Base-by-base conservation (phyloP, 106 monocot genomes). In the Apostasia shenzhenica region DNA sequence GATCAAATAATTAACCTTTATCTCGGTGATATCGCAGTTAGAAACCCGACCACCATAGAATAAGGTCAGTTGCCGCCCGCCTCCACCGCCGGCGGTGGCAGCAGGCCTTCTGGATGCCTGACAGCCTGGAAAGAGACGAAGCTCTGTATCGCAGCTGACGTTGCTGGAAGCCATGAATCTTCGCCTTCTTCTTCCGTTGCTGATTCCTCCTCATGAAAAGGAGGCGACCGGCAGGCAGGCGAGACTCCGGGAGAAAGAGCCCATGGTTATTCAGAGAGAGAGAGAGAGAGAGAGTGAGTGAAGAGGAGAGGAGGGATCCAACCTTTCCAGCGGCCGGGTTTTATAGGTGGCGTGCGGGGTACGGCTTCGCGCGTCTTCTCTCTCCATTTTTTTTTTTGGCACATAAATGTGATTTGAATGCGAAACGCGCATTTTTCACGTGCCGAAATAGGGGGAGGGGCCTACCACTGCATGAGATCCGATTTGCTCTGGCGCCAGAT, bases 1-100 rank as follows among this genome's bases (percentile, higher is more conserved):
- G 26, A 26, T 46, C 13, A 8, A 8, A n/a, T 14, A 66, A 66
- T 48, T 6, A 56, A 70, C 71, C 71, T 71, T 58, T 40, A 71
- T 48, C 59, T 71, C 71, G 3, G 71, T 71, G 45, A 60, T 59
- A 38, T 71, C 71, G 12, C 59, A 50, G 49, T 49, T 49, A 14
- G 48, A 59, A 13, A 50, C 59, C 8, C 46, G 58, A 2, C 71
- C 71, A 26, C 49, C 49, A 41, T 71, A 60, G 14, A 71, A 49
- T 11, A 71, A 5, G 46, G 57, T 71, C 5, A 71, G 48, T 1
- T 71, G 54, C 39, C 45, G 55, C 57, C 48, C 57, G 46, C 42
- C 9, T 4, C 45, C 62, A 8, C 41, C 41, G 41, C 1, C 59
- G 0, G 12, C 5, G 40, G 12, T 7, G 7, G 59, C 59, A 8